Evolutionary conservation across 441 rosid genomes (phyloP).

Genomic region (Pelargonium myrrhifolium): DNA sequence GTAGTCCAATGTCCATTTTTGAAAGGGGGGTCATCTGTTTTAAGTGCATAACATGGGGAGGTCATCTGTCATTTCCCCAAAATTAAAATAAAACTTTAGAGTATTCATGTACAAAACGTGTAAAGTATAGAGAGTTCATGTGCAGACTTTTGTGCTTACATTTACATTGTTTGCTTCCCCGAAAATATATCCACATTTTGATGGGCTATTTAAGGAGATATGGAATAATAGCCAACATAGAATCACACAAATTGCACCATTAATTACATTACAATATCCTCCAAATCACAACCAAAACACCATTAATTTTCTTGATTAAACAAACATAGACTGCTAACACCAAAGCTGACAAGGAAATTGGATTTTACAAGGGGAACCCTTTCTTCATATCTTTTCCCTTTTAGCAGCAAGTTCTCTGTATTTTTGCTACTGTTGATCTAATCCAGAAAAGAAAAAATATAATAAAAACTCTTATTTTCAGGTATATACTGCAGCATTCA

Average conservation of each 20-base stretch:
- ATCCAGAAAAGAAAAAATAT: conserved; percentile 22
- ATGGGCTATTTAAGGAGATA: background rate
- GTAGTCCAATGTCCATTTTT: no score
- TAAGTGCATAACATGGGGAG: no score
- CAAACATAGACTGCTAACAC: conserved; percentile 39
- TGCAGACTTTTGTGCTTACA: no score
- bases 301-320: conserved; percentile 20
- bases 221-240: background rate
- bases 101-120: no score
- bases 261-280: conserved; percentile 20
- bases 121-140: no score
- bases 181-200: no score
- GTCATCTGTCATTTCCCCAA: no score
- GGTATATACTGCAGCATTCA: conserved; percentile 23
- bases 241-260: background rate
- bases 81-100: no score
- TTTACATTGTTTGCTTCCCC: no score
- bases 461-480: conserved; percentile 24
- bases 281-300: conserved; percentile 10
- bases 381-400: conserved; percentile 7
- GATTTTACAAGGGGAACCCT: conserved; percentile 22
- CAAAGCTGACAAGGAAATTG: conserved; percentile 24
- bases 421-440: conserved; percentile 11
- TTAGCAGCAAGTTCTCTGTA: conserved; percentile 10
- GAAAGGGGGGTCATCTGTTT: no score